Evolutionary conservation across 31 red algal species (phyloP).

Genomic region (Odonthalia washingtoniensis): DNA sequence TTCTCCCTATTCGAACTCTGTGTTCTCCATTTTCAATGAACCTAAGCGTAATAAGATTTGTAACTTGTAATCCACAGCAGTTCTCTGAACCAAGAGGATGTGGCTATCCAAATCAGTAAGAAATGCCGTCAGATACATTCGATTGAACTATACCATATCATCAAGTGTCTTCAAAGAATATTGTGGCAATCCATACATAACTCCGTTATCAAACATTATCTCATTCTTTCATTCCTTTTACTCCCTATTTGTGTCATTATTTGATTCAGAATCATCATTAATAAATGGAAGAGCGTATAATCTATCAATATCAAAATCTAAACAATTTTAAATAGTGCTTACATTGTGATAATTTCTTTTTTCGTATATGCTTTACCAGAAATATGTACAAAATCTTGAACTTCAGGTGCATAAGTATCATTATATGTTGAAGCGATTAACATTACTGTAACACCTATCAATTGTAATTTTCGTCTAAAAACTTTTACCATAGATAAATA

Average conservation of each 20-base stretch:
- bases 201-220: too few species aligned
- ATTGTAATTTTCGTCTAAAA: conserved; percentile 88
- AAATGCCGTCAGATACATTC: conserved; percentile 54
- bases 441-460: conserved; percentile 97
- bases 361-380: conserved; percentile 89
- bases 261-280: too few species aligned
- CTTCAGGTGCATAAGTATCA: conserved; percentile 94
- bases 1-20: not conserved
- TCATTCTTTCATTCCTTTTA: not conserved
- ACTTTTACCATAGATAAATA: conserved; percentile 80
- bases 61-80: conserved; percentile 55
- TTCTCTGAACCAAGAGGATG: not conserved
- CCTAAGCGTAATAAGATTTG: conserved; percentile 43
- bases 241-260: too few species aligned
- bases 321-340: conserved; percentile 86
- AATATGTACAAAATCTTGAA: conserved; percentile 96
- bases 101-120: conserved; percentile 31
- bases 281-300: too few species aligned
- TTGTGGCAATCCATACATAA: conserved; percentile 6
- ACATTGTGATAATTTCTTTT: conserved; percentile 90
- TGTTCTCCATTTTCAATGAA: too few species aligned
- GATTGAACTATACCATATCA: conserved; percentile 60
- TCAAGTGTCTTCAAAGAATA: conserved; percentile 56
- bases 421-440: conserved; percentile 96
- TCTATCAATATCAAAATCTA: conserved; percentile 92